A percentile compares a stretch with the other conserved stretches of the same genome.
phyloP scores from a whole-genome alignment of 129 eudicot species.

The Centaurea solstitialis region DNA sequence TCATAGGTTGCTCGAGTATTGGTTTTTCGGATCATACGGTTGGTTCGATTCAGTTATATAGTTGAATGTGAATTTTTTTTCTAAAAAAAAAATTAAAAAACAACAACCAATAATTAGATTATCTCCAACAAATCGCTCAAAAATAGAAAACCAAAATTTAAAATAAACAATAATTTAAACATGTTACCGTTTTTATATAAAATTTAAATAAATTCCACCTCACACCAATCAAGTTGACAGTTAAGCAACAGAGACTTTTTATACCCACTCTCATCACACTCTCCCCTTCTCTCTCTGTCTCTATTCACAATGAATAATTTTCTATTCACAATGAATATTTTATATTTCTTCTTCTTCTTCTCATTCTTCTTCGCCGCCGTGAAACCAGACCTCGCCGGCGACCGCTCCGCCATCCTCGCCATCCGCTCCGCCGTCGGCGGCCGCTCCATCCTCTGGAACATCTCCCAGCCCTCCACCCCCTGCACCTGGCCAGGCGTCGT shows the following conservation, averaged over 20 bases:
- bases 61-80: no score
- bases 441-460: slow-evolving; percentile 58
- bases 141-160: no score
- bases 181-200: no score
- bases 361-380: slow-evolving; percentile 12
- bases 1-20: no score
- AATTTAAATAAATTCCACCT: neutral
- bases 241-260: neutral
- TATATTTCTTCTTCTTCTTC: slow-evolving; percentile 17
- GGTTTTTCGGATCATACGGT: no score
- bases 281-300: neutral
- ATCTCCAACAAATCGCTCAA: no score
- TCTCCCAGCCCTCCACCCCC: slow-evolving; percentile 39
- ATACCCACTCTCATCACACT: no score
- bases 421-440: slow-evolving; percentile 60
- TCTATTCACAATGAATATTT: neutral
- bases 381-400: slow-evolving; percentile 42
- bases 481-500: slow-evolving; percentile 61
- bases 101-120: no score
- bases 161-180: no score
- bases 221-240: neutral
- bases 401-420: slow-evolving; percentile 47
- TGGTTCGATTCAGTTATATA: no score
- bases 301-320: neutral
- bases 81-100: no score